Evolutionary conservation across 2,329 filamentous ascomycete species (phyloP).

Genomic region (Beauveria sp.): DNA sequence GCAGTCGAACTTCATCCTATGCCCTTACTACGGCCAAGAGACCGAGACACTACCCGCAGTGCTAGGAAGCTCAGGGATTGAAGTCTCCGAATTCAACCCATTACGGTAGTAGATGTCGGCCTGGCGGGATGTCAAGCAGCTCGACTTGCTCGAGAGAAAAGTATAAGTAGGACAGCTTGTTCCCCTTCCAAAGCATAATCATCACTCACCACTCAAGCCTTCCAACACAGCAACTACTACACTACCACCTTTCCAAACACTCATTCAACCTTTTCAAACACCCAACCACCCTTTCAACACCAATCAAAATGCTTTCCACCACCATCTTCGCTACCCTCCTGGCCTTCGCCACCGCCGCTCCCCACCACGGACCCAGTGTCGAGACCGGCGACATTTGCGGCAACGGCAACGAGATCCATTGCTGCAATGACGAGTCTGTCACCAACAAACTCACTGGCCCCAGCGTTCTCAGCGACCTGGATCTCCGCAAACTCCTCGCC

Average conservation of each 20-base stretch:
- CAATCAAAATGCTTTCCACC: constrained; percentile 1
- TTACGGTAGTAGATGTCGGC: too few species aligned
- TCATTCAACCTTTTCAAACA: neutral
- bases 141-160: neutral
- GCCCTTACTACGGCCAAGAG: neutral
- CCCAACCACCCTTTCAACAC: neutral
- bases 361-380: neutral
- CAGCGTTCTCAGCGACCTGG: neutral
- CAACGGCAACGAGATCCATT: neutral
- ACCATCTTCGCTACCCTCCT: neutral
- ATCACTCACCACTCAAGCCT: neutral
- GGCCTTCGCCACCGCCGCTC: neutral
- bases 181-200: neutral
- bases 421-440: neutral
- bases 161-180: neutral
- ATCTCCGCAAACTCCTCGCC: neutral
- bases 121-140: neutral
- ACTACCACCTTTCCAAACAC: neutral
- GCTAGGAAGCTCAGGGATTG: neutral
- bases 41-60: neutral
- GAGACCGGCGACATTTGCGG: constrained; percentile 6
- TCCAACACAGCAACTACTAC: neutral
- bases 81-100: neutral
- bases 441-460: neutral
- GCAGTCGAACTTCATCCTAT: neutral